Conservation (phyloP, 179 eudicot genomes). For the Carnegiea gigantea region DNA sequence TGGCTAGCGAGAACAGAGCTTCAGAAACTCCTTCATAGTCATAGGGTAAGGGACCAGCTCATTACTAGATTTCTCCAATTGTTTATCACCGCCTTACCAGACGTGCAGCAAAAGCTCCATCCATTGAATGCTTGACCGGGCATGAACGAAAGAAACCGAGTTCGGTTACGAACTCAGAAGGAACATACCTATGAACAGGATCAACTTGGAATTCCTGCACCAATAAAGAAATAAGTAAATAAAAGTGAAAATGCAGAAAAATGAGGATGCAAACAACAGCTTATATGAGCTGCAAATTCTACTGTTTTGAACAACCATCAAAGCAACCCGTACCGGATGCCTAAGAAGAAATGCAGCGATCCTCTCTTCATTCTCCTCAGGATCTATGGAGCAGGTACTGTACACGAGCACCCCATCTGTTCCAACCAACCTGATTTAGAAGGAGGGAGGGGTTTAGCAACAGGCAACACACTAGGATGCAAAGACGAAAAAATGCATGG, state of each 20-base stretch:
- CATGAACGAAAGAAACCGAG: conserved; percentile 72
- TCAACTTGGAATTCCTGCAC: conserved; percentile 76
- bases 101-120: conserved; percentile 98
- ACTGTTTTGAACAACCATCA: too few relatives aligned
- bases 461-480: not conserved
- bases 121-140: conserved; percentile 85
- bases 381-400: conserved; percentile 95
- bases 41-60: not conserved
- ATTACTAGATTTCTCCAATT: not conserved
- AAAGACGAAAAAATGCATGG: not conserved
- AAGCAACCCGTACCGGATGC: conserved; percentile 53
- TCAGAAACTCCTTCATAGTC: not conserved
- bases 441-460: not conserved
- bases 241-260: conserved; percentile 1
- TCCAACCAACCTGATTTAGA: conserved; percentile 61
- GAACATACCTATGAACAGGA: conserved; percentile 56
- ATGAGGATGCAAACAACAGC: not conserved
- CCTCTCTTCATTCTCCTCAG: conserved; percentile 92
- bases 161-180: conserved; percentile 55
- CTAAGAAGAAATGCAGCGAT: conserved; percentile 74
- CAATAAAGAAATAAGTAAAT: conserved; percentile 12
- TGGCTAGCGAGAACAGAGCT: not conserved
- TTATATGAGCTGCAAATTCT: conserved; percentile 3
- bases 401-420: conserved; percentile 84
- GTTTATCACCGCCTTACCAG: conserved; percentile 43